Percentiles rank a stretch among this genome's conserved stretches.
Conservation (phyloP, 345 rosid genomes). For the Eucalyptus sp. region DNA sequence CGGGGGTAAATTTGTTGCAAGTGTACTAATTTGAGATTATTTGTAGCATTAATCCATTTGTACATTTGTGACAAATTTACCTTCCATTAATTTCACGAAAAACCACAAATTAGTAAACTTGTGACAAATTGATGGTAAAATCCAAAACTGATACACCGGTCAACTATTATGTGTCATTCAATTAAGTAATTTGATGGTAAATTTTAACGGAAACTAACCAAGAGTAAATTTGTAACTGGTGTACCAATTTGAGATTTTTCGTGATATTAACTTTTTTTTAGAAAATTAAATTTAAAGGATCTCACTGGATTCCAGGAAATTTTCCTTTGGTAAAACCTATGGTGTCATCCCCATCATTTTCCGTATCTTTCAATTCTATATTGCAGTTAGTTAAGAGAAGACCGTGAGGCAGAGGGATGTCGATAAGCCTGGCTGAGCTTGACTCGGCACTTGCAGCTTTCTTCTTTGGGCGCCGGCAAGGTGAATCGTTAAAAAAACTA, state of each 20-base stretch:
- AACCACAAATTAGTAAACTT: too few species aligned
- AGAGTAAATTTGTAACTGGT: rapidly evolving
- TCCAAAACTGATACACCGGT: rapidly evolving
- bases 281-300: too few species aligned
- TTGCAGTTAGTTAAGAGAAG: neutral
- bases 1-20: rapidly evolving
- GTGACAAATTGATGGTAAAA: rapidly evolving
- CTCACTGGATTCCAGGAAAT: too few species aligned
- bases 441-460: neutral
- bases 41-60: rapidly evolving
- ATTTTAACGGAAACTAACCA: rapidly evolving
- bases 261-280: too few species aligned
- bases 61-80: rapidly evolving
- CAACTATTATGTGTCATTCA: rapidly evolving
- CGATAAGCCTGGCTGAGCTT: neutral
- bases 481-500: neutral
- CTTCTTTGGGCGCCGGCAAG: neutral
- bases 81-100: rapidly evolving
- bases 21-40: too few species aligned
- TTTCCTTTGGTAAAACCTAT: too few species aligned
- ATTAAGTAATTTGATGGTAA: rapidly evolving
- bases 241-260: rapidly evolving
- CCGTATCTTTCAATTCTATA: too few species aligned
- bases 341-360: too few species aligned
- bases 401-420: neutral